Evolutionary conservation across 352 stramenopile species (phyloP), one percentile per base, ranked within the genome.

Genomic region (Phytophthora fragariaefolia): DNA sequence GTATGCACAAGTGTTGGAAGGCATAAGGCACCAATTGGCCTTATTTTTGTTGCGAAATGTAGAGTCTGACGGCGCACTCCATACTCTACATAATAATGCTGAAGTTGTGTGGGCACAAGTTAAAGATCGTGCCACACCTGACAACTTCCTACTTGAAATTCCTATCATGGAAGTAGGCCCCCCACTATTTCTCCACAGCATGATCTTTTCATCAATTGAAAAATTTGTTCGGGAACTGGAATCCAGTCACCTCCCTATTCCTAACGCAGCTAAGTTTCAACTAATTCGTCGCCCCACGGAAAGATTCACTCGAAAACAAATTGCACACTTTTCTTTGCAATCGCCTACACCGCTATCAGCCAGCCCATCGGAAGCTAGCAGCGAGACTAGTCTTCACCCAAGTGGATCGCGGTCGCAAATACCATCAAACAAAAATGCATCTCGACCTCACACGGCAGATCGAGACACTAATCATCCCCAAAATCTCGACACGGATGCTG

Each of bases 221-320:
- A 90, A 89, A 38, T 78, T 75, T 42, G 60, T 89, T 42, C 83
- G 79, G 9, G 85, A 94, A 52, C 54, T 94, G 6, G 84, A 91
- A 26, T 69, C 74, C 4, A 89, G 70, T 26, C 72, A 91, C 42
- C 66, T 97, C 1, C 47, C 62, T 0, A 63, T 97, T n/a, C 90
- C 88, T 17, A 34, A 58, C 0, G 30, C 90, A 36, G 69, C 71
- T n/a, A 91, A 88, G 49, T 87, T 82, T 47, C 90, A 97, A 61
- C 72, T 97, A 22, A 58, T 97, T n/a, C 82, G 80, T 32, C 73
- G 82, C 10, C 89, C 91, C 8, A 72, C 72, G 1, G 77, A 89
- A 27, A 80, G 90, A 0, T 89, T 89, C 54, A 47, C 83, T 6
- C 76, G 89, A 1, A 85, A 90, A 34, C 70, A 78, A 3, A 63